Base-by-base conservation (phyloP, 2,329 filamentous ascomycete species). In the Phymatotrichopsis omnivora region DNA sequence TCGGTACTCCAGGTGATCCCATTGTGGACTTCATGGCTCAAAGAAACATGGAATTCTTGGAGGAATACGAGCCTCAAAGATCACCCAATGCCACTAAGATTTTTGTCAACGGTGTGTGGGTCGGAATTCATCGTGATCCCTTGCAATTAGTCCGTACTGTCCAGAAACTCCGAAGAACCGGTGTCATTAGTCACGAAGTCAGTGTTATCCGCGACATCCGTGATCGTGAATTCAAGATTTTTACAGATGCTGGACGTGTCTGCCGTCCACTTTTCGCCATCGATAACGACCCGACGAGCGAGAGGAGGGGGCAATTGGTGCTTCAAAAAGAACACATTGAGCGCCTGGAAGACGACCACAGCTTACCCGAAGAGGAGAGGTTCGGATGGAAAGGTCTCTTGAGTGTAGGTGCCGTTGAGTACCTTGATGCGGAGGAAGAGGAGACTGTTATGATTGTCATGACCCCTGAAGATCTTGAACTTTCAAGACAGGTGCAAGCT, bases 381-480 rank as follows among this genome's bases (percentile, higher is more conserved):
- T 89, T 84, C 59, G 87, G 86, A 40, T 98, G 93, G 86, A 77
- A 86, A 56, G 84, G 85, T 14, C 70, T 98, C 30, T 78, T 94
- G 32, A 76, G 80, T 47, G 75, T 77, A 10, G 91, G 89, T 64
- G 85, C 86, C 2, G 82, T 98, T 28, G 91, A 98, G 62, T 96
- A 95, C 60, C 75, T 98, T 8, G 91, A 98, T 63, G 91, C 91
- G 0, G 93, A 98, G 62, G 93, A 98, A 69, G 91, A 98, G 63
- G 93, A 98, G 64, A 93, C 86, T 0, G 81, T 91, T 29, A 98
- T 98, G 91, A 98, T 98, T 60, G 85, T 87, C 64, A 98, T 98
- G 89, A 93, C 86, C 0, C 91, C 91, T 0, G 89, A 96, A 62
- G 91, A 96, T 61, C 69, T 98, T 28, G 86, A 94, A 50, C 76